Conservation (phyloP, 805 yeast genomes). For the Candida ulmi region DNA sequence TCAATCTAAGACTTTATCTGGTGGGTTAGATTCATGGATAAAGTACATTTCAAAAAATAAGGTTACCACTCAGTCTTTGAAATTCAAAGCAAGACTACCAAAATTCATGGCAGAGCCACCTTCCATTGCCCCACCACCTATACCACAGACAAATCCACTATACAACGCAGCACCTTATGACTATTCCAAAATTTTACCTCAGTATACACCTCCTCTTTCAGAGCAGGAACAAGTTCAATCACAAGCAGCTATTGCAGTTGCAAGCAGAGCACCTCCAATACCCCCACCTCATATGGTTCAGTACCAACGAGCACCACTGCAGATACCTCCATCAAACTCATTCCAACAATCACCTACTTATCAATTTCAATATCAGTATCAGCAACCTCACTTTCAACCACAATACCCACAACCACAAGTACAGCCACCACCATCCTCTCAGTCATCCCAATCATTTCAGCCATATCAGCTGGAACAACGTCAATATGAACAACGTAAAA, state of each 20-base stretch:
- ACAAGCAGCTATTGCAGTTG: not conserved
- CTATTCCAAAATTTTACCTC: slow-evolving; percentile 11
- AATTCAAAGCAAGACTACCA: slow-evolving; percentile 23
- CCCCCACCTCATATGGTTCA: slow-evolving; percentile 4
- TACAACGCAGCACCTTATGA: slow-evolving; percentile 13
- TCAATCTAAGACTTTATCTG: slow-evolving; percentile 28
- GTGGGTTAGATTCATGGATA: slow-evolving; percentile 43
- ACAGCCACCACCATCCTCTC: no score
- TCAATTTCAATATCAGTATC: no score
- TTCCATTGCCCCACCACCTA: slow-evolving; percentile 16
- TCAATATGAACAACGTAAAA: slow-evolving; percentile 1
- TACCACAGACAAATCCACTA: slow-evolving; percentile 5
- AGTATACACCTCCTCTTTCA: slow-evolving; percentile 13
- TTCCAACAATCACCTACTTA: no score
- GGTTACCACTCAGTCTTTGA: slow-evolving; percentile 11
- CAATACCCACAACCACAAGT: no score
- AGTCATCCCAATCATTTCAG: slow-evolving; percentile 2
- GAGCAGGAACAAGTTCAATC: slow-evolving; percentile 1
- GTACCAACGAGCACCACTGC: slow-evolving; percentile 1
- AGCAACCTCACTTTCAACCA: not conserved
- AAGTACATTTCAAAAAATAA: slow-evolving; percentile 26
- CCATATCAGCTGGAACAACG: slow-evolving; percentile 8
- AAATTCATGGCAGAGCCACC: slow-evolving; percentile 25
- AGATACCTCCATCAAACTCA: slow-evolving; percentile 2
- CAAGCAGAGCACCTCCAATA: slow-evolving; percentile 8